Base-by-base conservation (phyloP, 140 eudicot species). In the Bidens hawaiensis region DNA sequence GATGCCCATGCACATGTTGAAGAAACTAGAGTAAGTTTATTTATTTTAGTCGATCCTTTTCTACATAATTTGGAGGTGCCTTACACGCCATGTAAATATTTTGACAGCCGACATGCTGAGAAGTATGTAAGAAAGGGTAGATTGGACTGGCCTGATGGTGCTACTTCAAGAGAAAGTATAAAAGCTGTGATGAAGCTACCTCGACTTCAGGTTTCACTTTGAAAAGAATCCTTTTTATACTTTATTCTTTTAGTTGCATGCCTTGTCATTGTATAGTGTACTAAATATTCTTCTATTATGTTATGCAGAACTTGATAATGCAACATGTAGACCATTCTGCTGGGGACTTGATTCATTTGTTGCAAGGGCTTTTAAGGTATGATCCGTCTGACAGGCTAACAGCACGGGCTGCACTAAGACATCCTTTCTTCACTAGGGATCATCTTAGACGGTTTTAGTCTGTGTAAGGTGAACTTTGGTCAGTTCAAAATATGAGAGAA, bases 251-350 rank as follows among this genome's bases (percentile, higher is more conserved):
- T 42, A 3, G 1, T 54, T 54, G 11, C 9, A 9, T 1, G 12
- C 19, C 25, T 17, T 17, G 28, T 2, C 2, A 4, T n/a, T n/a
- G n/a, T 7, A 15, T 34, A n/a, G 4, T 0, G 0, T 26, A 4
- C 9, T 33, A 12, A 41, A 2, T 0, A 7, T 11, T 4, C 9
- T 11, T 4, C 9, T 14, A 24, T 30, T 49, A 13, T 50, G 30
- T 1, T 5, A 10, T 64, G 75, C 81, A 81, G 85, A 90, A 90
- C 72, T 30, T 86, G 50, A 65, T 90, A 4, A 90, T 90, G 97
- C 95, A 79, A 68, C 94, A 90, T 28, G 95, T 90, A 4, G 97
- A 90, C 34, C 95, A 90, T 60, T 90, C 97, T 0, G 97, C 87
- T 0, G 97, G 97, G 6, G 97, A 90, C 46, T 72, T 90, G 4